Evolutionary conservation across 768 basidiomycete genomes (phyloP).

Genomic region (Pulveroboletus sp.): DNA sequence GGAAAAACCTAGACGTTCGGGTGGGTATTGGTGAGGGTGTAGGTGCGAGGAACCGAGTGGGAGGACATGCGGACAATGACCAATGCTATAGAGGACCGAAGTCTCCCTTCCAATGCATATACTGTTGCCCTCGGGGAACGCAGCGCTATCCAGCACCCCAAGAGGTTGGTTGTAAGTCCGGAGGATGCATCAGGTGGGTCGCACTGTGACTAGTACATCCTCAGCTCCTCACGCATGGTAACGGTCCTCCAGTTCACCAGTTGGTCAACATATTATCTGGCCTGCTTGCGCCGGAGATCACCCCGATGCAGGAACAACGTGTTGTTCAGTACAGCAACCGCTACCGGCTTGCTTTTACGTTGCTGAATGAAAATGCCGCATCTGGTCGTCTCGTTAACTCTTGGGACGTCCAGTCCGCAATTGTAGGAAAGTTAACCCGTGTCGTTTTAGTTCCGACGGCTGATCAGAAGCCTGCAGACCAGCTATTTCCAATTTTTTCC

Average conservation of each 20-base stretch:
- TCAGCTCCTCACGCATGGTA: conserved; percentile 9
- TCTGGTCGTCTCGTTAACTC: conserved; percentile 51
- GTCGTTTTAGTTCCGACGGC: conserved; percentile 15
- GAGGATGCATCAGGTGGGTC: conserved; percentile 28
- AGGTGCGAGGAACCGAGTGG: conserved; percentile 31
- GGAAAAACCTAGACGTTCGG: conserved; percentile 42
- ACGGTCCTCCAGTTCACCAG: conserved; percentile 31
- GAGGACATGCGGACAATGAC: conserved; percentile 4
- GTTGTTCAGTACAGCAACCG: conserved; percentile 73
- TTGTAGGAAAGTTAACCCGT: conserved; percentile 49
- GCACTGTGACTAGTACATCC: background rate
- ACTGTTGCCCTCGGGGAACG: conserved; percentile 21
- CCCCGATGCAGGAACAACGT: conserved; percentile 46
- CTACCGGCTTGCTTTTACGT: conserved; percentile 85
- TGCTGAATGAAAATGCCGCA: conserved; percentile 86
- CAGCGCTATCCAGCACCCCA: conserved; percentile 20
- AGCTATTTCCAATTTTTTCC: conserved; percentile 61
- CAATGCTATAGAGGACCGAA: conserved; percentile 11
- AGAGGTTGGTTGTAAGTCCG: conserved; percentile 18
- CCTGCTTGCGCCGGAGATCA: conserved; percentile 40
- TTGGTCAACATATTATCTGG: conserved; percentile 36
- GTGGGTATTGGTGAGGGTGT: conserved; percentile 24
- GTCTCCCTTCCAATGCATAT: conserved; percentile 14
- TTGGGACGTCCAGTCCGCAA: conserved; percentile 70
- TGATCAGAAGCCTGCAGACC: conserved; percentile 41